phyloP scores from a whole-genome alignment of 805 yeast species.

The Zygotorulaspora danielsina region DNA sequence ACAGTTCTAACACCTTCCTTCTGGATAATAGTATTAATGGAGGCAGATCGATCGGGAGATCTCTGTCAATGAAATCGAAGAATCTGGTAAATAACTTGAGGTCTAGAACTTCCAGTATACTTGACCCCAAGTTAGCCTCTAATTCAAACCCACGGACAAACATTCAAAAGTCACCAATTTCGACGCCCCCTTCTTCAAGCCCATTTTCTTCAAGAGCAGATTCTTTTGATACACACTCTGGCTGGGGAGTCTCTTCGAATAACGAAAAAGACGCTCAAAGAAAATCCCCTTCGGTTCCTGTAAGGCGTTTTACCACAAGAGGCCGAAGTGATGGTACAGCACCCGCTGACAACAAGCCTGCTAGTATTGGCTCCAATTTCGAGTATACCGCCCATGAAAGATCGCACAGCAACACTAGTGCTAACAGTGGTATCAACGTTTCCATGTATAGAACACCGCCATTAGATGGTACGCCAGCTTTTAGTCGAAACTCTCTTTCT shows the following conservation, averaged over 20 bases:
- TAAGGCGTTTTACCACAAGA: conserved; percentile 15
- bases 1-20: background rate
- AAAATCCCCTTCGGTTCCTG: conserved; percentile 6
- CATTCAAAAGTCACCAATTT: background rate
- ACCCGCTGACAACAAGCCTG: conserved; percentile 7
- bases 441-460: conserved; percentile 29
- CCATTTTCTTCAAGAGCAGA: conserved; percentile 7
- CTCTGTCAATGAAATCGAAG: conserved; percentile 35
- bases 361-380: conserved; percentile 1
- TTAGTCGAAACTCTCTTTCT: conserved; percentile 13
- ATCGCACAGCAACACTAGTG: conserved; percentile 14
- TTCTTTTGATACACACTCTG: conserved; percentile 32
- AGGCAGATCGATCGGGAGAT: conserved; percentile 28
- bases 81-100: conserved; percentile 26
- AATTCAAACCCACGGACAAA: conserved; percentile 6
- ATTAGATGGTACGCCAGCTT: conserved; percentile 13
- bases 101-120: conserved; percentile 17
- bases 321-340: conserved; percentile 32
- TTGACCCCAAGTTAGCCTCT: conserved; percentile 14
- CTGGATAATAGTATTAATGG: conserved; percentile 12
- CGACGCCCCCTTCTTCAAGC: conserved; percentile 2
- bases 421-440: conserved; percentile 15
- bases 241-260: conserved; percentile 33
- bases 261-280: conserved; percentile 4
- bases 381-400: conserved; percentile 12